These are phyloP conservation scores for Umbelopsis sp. DNA, from an alignment of 192 early-diverging fungal genomes.

Conservation along the genomic window DNA sequence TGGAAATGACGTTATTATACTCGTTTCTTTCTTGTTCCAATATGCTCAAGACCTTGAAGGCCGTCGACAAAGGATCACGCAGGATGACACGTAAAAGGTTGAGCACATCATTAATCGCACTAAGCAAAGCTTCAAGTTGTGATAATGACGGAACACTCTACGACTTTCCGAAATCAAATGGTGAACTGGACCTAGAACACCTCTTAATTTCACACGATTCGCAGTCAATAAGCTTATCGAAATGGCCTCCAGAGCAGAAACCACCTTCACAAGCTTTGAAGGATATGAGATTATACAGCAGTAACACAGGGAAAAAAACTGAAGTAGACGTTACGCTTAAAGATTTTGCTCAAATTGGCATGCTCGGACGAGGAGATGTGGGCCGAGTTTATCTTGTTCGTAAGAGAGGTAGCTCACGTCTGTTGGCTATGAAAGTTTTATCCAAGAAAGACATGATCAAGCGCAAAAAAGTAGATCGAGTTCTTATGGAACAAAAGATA, in stretches of 20 bases:
- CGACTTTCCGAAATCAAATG: not conserved
- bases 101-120: not conserved
- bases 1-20: not conserved
- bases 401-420: conserved; percentile 14
- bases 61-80: not conserved
- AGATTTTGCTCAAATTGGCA: conserved; percentile 25
- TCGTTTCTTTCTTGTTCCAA: not conserved
- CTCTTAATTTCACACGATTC: not conserved
- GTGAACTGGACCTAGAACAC: not conserved
- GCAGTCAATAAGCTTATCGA: not conserved
- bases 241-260: not conserved
- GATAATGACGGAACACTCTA: not conserved
- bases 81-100: not conserved
- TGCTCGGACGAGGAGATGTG: conserved; percentile 33
- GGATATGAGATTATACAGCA: not conserved
- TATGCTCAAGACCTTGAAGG: not conserved
- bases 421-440: conserved; percentile 55
- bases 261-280: not conserved
- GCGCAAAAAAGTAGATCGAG: conserved; percentile 95
- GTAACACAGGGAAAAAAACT: not conserved
- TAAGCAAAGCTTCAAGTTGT: not conserved
- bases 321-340: not conserved
- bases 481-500: conserved; percentile 94
- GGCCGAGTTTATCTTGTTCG: conserved; percentile 34
- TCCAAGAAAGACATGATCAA: conserved; percentile 97